Evolutionary conservation across 2,329 filamentous ascomycete genomes (phyloP).

Genomic region (Colletotrichum sansevieriae): DNA sequence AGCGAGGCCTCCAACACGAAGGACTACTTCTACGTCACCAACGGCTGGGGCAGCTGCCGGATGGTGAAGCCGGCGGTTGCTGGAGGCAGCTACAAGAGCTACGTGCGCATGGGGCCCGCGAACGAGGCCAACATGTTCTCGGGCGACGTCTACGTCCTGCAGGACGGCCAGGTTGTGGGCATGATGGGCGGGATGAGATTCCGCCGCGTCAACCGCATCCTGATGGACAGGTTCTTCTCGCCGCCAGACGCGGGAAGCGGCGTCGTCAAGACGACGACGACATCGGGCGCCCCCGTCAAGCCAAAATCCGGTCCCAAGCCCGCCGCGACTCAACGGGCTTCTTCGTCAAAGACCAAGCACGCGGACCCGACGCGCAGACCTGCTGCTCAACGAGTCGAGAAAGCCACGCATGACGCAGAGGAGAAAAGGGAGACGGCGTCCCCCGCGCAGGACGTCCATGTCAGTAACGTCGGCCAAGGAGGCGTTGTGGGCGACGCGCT

Average conservation of each 20-base stretch:
- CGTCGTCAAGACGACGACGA: not conserved
- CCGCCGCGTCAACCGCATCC: not conserved
- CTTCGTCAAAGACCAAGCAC: too few species aligned
- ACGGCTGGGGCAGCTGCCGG: constrained; percentile 8
- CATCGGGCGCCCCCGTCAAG: not conserved
- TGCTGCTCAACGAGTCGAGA: too few species aligned
- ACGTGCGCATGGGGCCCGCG: constrained; percentile 8
- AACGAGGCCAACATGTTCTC: not conserved
- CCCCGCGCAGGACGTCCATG: too few species aligned
- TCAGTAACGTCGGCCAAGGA: not conserved
- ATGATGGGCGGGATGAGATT: constrained; percentile 18
- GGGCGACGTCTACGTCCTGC: constrained; percentile 9
- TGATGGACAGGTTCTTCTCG: constrained; percentile 14
- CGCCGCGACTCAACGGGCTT: not conserved
- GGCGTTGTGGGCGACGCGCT: not conserved
- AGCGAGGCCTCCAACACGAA: constrained; percentile 11
- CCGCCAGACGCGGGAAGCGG: constrained; percentile 2
- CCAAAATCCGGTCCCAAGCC: too few species aligned
- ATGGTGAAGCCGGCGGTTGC: not conserved
- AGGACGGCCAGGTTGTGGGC: not conserved
- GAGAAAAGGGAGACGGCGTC: too few species aligned
- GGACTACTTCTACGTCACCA: constrained; percentile 20
- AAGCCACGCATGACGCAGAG: too few species aligned
- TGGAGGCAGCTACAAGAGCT: not conserved
- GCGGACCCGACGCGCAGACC: too few species aligned